Percentiles rank a stretch among this genome's conserved stretches.
Evolutionary conservation across 2,329 filamentous ascomycete species (phyloP).

Genomic region (Fusarium sp.): DNA sequence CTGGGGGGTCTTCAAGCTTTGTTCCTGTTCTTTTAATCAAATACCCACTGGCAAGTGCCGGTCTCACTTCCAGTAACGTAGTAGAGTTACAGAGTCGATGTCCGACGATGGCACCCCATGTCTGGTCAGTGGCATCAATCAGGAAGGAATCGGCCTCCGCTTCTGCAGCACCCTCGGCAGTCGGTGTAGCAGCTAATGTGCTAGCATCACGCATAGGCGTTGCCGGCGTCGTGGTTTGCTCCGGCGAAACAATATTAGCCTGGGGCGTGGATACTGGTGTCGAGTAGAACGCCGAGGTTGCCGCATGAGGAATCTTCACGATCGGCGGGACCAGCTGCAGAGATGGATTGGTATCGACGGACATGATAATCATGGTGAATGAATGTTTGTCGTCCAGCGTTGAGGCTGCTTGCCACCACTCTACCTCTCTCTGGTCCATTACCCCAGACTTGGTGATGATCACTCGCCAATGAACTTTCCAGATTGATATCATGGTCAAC

Average conservation of each 20-base stretch:
- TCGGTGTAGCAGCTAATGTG: conserved; percentile 56
- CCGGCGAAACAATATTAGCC: conserved; percentile 66
- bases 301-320: conserved; percentile 57
- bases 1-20: conserved; percentile 65
- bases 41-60: conserved; percentile 70
- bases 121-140: conserved; percentile 77
- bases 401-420: conserved; percentile 64
- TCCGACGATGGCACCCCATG: conserved; percentile 76
- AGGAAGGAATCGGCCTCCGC: conserved; percentile 69
- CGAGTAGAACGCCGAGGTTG: conserved; percentile 58
- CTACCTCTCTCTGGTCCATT: conserved; percentile 73
- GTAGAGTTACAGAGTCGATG: conserved; percentile 71
- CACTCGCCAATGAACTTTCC: conserved; percentile 80
- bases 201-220: conserved; percentile 56
- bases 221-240: conserved; percentile 62
- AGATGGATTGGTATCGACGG: conserved; percentile 71
- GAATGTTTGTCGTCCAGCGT: conserved; percentile 61
- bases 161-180: conserved; percentile 54
- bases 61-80: conserved; percentile 63
- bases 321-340: conserved; percentile 69
- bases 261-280: conserved; percentile 77
- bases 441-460: conserved; percentile 76
- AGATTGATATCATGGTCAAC: conserved; percentile 73
- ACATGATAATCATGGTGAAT: conserved; percentile 67
- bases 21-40: conserved; percentile 70